These are phyloP conservation scores for Vanrija humicola DNA, from an alignment of 1,284 basidiomycete species.

Conservation along the genomic window DNA sequence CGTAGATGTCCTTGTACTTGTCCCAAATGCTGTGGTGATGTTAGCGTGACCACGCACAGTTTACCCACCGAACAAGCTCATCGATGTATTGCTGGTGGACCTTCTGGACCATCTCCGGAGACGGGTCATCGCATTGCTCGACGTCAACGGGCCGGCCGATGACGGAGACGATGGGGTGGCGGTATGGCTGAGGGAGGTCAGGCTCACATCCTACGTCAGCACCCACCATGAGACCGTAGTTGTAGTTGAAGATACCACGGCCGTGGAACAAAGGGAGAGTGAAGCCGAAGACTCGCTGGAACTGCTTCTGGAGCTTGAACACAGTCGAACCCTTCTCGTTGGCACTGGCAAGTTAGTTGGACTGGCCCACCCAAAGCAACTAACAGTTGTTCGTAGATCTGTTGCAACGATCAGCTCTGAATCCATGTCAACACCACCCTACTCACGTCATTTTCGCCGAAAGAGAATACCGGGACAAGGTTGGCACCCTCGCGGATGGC, in stretches of 20 bases:
- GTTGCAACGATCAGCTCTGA: too few species aligned
- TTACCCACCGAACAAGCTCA: conserved; percentile 73
- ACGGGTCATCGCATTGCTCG: conserved; percentile 60
- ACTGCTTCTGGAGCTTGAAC: conserved; percentile 79
- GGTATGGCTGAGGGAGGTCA: conserved; percentile 31
- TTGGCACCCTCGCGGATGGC: conserved; percentile 92
- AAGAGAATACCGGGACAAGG: conserved; percentile 91
- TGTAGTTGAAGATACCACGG: conserved; percentile 61
- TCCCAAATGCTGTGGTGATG: conserved; percentile 65
- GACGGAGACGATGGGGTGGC: not conserved
- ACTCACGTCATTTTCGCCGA: conserved; percentile 83
- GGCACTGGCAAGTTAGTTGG: conserved; percentile 33
- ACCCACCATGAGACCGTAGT: conserved; percentile 54
- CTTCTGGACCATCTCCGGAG: conserved; percentile 68
- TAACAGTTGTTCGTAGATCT: conserved; percentile 80
- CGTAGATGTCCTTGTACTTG: conserved; percentile 66
- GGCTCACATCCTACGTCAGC: too few species aligned
- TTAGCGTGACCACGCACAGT: conserved; percentile 32
- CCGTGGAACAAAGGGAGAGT: conserved; percentile 95
- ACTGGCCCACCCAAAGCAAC: too few species aligned
- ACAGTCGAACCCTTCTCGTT: conserved; percentile 90
- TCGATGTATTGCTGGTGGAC: conserved; percentile 86
- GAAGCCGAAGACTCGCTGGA: conserved; percentile 89
- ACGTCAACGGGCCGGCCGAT: conserved; percentile 6
- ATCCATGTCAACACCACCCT: too few species aligned